A percentile compares a stretch with the other conserved stretches of the same genome.
Evolutionary conservation across 2,329 filamentous ascomycete genomes (phyloP).

Genomic region (Fusarium compactum): DNA sequence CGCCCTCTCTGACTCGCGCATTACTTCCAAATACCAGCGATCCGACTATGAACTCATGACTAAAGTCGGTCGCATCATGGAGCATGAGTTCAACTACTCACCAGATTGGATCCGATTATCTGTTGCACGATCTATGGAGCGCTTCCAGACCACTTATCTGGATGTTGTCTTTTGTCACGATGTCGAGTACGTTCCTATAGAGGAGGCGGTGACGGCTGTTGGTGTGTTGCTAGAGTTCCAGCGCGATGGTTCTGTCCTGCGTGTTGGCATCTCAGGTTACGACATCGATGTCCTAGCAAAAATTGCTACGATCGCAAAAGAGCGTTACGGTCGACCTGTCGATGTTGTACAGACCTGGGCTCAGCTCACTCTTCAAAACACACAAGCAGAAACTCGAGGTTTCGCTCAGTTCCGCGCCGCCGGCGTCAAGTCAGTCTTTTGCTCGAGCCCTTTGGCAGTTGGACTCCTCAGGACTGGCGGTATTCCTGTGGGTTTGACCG

Average conservation of each 20-base stretch:
- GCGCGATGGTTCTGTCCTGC: background rate
- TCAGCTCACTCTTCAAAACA: slow-evolving; percentile 15
- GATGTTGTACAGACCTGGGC: slow-evolving; percentile 17
- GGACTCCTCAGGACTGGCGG: slow-evolving; percentile 5
- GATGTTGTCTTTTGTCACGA: slow-evolving; percentile 16
- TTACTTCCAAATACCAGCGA: background rate
- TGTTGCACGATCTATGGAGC: background rate
- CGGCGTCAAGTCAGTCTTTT: background rate
- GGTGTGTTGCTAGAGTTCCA: background rate
- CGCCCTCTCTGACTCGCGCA: background rate
- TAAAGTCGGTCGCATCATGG: slow-evolving; percentile 14
- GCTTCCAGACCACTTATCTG: background rate
- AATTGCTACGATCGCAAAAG: background rate
- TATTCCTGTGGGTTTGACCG: background rate
- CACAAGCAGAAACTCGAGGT: background rate
- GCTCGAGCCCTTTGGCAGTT: background rate
- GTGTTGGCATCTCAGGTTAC: slow-evolving; percentile 8
- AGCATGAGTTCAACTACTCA: slow-evolving; percentile 15
- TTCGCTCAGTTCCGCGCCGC: background rate
- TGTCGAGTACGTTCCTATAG: slow-evolving; percentile 4
- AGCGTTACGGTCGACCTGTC: slow-evolving; percentile 1
- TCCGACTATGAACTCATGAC: slow-evolving; percentile 13
- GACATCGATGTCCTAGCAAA: background rate
- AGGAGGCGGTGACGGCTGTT: slow-evolving; percentile 5
- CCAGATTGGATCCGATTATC: slow-evolving; percentile 3